Evolutionary conservation across 148 eudicot species (phyloP).

Genomic region (Oxyria digyna): DNA sequence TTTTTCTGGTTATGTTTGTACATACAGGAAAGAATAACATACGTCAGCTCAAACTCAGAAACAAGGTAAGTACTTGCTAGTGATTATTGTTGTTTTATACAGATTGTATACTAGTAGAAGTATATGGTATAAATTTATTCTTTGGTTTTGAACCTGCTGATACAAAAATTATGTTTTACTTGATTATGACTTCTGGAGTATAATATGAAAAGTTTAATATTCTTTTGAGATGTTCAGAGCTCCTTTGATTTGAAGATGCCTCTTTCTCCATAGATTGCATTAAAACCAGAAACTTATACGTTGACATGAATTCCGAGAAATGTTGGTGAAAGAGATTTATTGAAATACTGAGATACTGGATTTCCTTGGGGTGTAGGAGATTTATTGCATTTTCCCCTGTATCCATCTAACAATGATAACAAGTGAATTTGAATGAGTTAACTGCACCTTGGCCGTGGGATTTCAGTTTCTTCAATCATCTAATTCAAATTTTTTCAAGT

Average conservation of each 20-base stretch:
- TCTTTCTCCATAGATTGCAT: neutral
- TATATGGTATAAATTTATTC: neutral
- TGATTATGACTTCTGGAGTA: neutral
- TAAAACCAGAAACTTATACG: neutral
- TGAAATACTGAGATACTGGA: neutral
- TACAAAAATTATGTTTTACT: neutral
- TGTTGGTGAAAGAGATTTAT: neutral
- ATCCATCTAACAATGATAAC: neutral
- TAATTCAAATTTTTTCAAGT: neutral
- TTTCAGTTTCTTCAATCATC: neutral
- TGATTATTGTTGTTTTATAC: constrained; percentile 13
- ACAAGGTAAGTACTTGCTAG: constrained; percentile 5
- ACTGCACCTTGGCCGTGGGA: constrained; percentile 3
- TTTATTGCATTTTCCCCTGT: neutral
- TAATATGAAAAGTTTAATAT: neutral
- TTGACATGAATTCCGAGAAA: neutral
- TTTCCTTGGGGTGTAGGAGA: neutral
- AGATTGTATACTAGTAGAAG: neutral
- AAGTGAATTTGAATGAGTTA: neutral
- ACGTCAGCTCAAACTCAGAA: constrained; percentile 14
- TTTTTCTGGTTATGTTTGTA: constrained; percentile 6
- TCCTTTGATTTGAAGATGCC: neutral
- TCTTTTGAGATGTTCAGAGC: neutral
- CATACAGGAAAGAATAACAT: constrained; percentile 5
- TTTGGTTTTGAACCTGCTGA: neutral